Evolutionary conservation across 768 basidiomycete species (phyloP), one percentile per base, ranked within the genome.

Genomic region (Phlebiopsis flavidoalba): DNA sequence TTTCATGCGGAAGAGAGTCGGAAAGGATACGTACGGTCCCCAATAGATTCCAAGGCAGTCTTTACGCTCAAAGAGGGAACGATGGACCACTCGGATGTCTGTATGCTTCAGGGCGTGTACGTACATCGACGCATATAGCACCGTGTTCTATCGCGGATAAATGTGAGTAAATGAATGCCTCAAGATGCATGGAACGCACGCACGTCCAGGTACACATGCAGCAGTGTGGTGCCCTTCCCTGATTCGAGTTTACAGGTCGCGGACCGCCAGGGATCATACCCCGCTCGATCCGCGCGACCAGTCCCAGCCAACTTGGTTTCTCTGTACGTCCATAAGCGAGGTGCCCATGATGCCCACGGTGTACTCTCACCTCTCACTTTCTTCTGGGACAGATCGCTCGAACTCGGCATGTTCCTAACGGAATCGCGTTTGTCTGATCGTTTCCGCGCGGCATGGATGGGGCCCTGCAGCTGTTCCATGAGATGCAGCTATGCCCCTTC

Each of bases 141-240:
- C 84, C 24, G 83, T 82, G 73, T 89, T 87, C 88, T 93, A 72
- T 31, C 64, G 37, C 19, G 48, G 26, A 43, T 17, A 22, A 47
- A 2, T 5, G 40, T 43, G 40, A 36, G 40, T 3, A 36, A 50
- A 15, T n/a, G 57, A 14, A 36, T 7, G 11, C 17, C 19, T 26
- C n/a, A 7, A 12, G 33, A 10, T 3, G 40, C 10, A 17, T 10
- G 8, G 17, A 43, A 43, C 40, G 40, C n/a, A 71, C 84, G 64
- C 69, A 90, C 90, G 63, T 91, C 88, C 60, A 91, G 75, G 68
- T 90, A 91, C 59, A 93, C 81, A 65, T 87, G 87, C 50, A n/a
- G n/a, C n/a, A 92, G 72, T 58, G 85, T 76, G 69, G 85, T 89
- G 33, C 82, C 78, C 52, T 83, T 83, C 36, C 82, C 84, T 71